Evolutionary conservation across 2,329 filamentous ascomycete species (phyloP).

Genomic region (Fusarium sp.): DNA sequence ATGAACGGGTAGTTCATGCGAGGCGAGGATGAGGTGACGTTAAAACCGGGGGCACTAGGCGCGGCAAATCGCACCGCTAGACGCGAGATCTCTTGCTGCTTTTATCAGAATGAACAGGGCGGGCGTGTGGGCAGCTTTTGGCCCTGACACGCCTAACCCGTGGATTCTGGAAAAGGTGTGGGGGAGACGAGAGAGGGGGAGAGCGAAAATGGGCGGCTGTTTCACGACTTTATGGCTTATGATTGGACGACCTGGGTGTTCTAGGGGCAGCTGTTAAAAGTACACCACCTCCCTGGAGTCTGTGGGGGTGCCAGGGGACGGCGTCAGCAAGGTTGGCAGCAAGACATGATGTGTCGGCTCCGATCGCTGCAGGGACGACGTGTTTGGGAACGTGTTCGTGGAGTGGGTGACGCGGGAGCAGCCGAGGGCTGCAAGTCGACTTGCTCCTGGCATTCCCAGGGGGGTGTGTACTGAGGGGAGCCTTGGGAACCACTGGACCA

Average conservation of each 20-base stretch:
- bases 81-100: constrained; percentile 54
- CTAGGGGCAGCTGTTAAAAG: constrained; percentile 52
- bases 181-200: constrained; percentile 25
- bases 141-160: constrained; percentile 40
- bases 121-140: constrained; percentile 40
- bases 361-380: constrained; percentile 35
- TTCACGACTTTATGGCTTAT: constrained; percentile 60
- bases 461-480: constrained; percentile 38
- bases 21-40: constrained; percentile 42
- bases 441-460: constrained; percentile 24
- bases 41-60: constrained; percentile 41
- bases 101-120: constrained; percentile 46
- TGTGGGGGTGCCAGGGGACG: constrained; percentile 40
- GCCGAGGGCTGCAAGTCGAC: constrained; percentile 37
- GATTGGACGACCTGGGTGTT: constrained; percentile 57
- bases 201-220: constrained; percentile 46
- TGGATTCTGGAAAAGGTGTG: constrained; percentile 42
- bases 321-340: constrained; percentile 34
- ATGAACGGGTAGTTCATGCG: constrained; percentile 39
- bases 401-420: constrained; percentile 42
- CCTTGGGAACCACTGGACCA: constrained; percentile 34
- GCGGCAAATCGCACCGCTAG: constrained; percentile 50
- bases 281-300: constrained; percentile 53
- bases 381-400: constrained; percentile 27
- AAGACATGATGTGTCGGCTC: constrained; percentile 38